Conservation (phyloP, 768 basidiomycete species). For the Suillus spraguei region DNA sequence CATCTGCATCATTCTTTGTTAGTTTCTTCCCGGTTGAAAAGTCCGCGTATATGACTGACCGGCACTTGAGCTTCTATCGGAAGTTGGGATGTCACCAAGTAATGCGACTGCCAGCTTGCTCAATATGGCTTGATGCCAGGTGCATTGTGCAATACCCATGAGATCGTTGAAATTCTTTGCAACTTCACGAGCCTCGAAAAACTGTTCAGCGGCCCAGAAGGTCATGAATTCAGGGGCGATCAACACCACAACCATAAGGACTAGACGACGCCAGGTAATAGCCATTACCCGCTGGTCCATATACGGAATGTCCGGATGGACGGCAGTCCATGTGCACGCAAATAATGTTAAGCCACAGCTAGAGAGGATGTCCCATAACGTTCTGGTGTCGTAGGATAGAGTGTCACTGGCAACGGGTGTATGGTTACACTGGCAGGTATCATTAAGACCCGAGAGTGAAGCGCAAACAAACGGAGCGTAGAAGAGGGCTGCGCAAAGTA, state of each 20-base stretch:
- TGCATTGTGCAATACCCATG: too few species aligned
- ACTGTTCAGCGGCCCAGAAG: not conserved
- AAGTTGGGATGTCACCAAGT: not conserved
- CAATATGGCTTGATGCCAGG: too few species aligned
- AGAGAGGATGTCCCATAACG: not conserved
- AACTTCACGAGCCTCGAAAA: too few species aligned
- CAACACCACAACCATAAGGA: not conserved
- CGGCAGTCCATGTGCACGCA: not conserved
- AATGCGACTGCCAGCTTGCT: not conserved
- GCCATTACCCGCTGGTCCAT: too few species aligned
- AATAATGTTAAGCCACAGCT: not conserved
- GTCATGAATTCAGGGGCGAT: not conserved
- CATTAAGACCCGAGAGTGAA: not conserved
- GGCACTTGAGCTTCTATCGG: too few species aligned
- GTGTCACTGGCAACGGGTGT: not conserved
- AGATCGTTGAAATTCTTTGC: too few species aligned
- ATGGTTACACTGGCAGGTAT: not conserved
- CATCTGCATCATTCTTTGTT: not conserved
- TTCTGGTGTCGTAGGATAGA: not conserved
- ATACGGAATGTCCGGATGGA: not conserved
- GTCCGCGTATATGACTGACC: not conserved
- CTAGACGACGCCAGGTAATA: too few species aligned
- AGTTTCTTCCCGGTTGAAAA: not conserved
- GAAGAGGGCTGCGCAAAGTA: conserved; percentile 26
- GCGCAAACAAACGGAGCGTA: conserved; percentile 24